Base-by-base conservation (phyloP, 2,329 filamentous ascomycete species). In the Chaetomium sp. region DNA sequence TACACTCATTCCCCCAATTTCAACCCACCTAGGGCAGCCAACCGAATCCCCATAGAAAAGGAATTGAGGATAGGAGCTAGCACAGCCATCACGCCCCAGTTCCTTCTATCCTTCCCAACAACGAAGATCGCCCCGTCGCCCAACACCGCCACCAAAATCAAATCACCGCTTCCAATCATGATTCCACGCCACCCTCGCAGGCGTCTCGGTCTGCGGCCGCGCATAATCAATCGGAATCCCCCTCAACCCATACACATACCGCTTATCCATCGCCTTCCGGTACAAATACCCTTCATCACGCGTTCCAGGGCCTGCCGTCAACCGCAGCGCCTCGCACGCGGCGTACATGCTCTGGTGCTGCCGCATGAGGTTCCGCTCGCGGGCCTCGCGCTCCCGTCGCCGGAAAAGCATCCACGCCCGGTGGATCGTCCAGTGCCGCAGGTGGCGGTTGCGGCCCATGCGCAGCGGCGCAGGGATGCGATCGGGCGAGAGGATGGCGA, bases 381-480 rank as follows among this genome's bases (percentile, higher is more conserved):
- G 79, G 38, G 76, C 74, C 61, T 80, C 76, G 49, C 85, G 84
- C 65, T 85, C 79, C 69, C 88, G 81, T 64, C 85, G 80, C 65
- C 86, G 84, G 74, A 87, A 87, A 35, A 97, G 79, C 66, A 89
- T 80, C 90, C 91, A 97, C 27, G 92, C 92, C 65, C 94, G 91
- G 78, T 97, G 91, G 72, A 99, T 97, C 51, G 94, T 97, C 94
- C 94, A 99, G 79, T 99, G 94, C 47, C 94, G 89, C 61, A 99
- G 84, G 72, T 85, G 82, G 55, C 94, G 86, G 72, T 87, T 88
- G 65, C 92, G 90, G 42, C 84, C 90, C 81, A 97, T 91, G 66
- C 90, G 87, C 62, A 99, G 82, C 0, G 94, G 91, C 0, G 81
- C 74, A 5, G 79, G 80, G 0, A 68, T 66, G 37, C 65, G 65